Evolutionary conservation across 306 rosid genomes (phyloP).

Genomic region (Lathyrus tuberosus): DNA sequence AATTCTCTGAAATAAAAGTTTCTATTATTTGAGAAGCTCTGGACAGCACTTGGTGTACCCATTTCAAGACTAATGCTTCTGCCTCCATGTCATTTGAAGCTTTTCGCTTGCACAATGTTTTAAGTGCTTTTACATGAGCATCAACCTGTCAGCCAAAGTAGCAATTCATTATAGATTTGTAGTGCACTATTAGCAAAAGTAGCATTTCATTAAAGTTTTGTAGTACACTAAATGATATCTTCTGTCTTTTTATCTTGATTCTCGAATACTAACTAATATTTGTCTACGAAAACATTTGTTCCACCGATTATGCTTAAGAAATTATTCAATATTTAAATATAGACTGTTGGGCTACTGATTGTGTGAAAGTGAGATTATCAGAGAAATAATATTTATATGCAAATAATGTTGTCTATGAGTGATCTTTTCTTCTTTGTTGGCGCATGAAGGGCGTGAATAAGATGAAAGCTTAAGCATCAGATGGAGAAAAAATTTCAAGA

Average conservation of each 20-base stretch:
- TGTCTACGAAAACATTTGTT: constrained; percentile 5
- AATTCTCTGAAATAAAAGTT: constrained; percentile 57
- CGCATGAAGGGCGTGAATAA: constrained; percentile 3
- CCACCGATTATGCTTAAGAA: constrained; percentile 18
- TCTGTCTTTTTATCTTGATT: neutral
- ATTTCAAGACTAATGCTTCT: constrained; percentile 61
- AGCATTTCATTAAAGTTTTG: constrained; percentile 24
- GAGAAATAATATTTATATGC: neutral
- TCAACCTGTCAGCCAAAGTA: constrained; percentile 63
- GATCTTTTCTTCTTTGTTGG: neutral
- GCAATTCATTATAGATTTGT: constrained; percentile 28
- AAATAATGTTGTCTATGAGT: neutral
- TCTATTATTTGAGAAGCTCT: constrained; percentile 65
- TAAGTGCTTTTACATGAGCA: constrained; percentile 88
- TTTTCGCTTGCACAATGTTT: constrained; percentile 78
- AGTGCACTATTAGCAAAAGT: constrained; percentile 20
- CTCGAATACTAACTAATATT: neutral
- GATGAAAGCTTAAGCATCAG: constrained; percentile 13
- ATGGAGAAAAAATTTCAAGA: constrained; percentile 4
- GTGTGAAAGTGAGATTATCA: constrained; percentile 31
- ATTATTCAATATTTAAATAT: constrained; percentile 23
- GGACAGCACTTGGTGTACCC: constrained; percentile 60
- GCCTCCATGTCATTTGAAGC: constrained; percentile 60
- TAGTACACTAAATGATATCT: neutral
- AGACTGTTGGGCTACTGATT: constrained; percentile 8